A percentile compares a stretch with the other conserved stretches of the same genome.
phyloP scores from a whole-genome alignment of 805 yeast genomes.

The Diddensiella caesifluorescens region DNA sequence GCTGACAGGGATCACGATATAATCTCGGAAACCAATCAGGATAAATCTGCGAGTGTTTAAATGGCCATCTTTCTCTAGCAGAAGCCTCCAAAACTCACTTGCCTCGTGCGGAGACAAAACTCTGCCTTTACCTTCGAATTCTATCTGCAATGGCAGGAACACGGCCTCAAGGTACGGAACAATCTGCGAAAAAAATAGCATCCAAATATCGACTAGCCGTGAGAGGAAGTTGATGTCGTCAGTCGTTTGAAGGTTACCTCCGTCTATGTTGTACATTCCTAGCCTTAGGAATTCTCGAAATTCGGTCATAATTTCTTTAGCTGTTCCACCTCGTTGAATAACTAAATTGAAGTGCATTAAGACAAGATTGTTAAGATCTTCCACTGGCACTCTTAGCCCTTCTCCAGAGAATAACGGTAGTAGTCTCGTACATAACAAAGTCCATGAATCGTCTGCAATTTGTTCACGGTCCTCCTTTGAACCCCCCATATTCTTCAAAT shows the following conservation, averaged over 20 bases:
- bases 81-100: conserved; percentile 33
- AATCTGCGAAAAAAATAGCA: conserved; percentile 47
- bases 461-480: conserved; percentile 33
- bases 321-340: conserved; percentile 34
- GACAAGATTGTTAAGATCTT: conserved; percentile 50
- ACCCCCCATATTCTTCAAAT: conserved; percentile 24
- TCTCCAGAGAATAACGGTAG: conserved; percentile 48
- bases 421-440: conserved; percentile 38
- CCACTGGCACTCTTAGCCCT: conserved; percentile 47
- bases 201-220: conserved; percentile 46
- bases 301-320: conserved; percentile 39
- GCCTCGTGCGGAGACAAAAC: conserved; percentile 35
- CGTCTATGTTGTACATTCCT: conserved; percentile 35
- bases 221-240: conserved; percentile 29
- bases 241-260: conserved; percentile 21
- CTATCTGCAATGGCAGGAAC: conserved; percentile 53
- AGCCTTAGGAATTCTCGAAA: conserved; percentile 40
- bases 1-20: conserved; percentile 30
- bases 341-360: conserved; percentile 37
- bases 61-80: conserved; percentile 20
- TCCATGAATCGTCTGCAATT: conserved; percentile 46
- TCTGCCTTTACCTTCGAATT: conserved; percentile 42
- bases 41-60: conserved; percentile 28
- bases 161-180: conserved; percentile 57
- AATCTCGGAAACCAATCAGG: conserved; percentile 34